Base-by-base conservation (phyloP, 2,329 filamentous ascomycete genomes). In the Chaetomiaceae sp. region DNA sequence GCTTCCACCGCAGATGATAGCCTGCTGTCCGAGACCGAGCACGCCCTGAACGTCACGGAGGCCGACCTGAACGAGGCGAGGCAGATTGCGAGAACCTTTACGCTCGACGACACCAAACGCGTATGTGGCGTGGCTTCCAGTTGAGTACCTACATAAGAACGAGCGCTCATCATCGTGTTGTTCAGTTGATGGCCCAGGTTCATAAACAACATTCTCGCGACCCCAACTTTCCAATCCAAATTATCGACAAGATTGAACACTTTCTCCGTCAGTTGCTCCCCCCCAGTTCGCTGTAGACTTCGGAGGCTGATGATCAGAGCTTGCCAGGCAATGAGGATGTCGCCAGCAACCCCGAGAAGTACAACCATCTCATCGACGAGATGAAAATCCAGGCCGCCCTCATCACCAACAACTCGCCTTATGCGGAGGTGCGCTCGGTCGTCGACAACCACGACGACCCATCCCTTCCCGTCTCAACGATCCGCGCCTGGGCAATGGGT, bases 351-450 rank as follows among this genome's bases (percentile, higher is more conserved):
- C 74, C 74, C 16, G 71, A 76, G 35, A 71, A 74, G 56, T 67
- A 79, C 54, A 66, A 70, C 52, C 67, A 73, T 10, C 60, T 77
- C 19, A 75, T 79, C 41, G 68, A 72, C 47, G 73, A 77, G 63
- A 78, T 79, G 73, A 79, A 77, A 61, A 66, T 78, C 19, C 75
- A 79, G 62, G 73, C 75, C 1, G 75, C 75, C 3, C 67, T 79
- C 50, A 76, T 79, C 54, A 76, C 71, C 42, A 75, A 75, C 58
- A 75, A 79, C 61, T 79, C 75, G 40, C 78, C 78, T 3, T 82
- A 81, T 57, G 72, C 78, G 51, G 77, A 81, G 61, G 76, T 79
- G 21, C 74, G 77, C 44, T 74, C 77, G 31, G 76, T 79, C 2
- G 76, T 79, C 16, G 73, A 75, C 60, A 79, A 81, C 59, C 75